A percentile compares a stretch with the other conserved stretches of the same genome.
phyloP scores from a whole-genome alignment of 2,329 filamentous ascomycete genomes.

The Pseudogymnoascus sp. region DNA sequence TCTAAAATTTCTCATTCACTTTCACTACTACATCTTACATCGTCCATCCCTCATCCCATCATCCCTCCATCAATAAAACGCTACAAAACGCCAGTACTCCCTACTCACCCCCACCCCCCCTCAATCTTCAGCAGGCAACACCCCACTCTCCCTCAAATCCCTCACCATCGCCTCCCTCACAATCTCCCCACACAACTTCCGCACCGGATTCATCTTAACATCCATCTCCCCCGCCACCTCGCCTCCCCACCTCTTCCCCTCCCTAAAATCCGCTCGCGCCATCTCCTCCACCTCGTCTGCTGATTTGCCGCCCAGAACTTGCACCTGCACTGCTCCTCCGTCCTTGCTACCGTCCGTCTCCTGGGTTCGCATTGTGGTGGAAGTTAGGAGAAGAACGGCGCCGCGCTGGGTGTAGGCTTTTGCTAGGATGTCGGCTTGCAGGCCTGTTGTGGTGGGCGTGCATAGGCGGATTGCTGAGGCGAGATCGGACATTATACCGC shows the following conservation, averaged over 20 bases:
- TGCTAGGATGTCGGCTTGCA: conserved; percentile 51
- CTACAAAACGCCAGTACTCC: background rate
- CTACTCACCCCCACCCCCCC: background rate
- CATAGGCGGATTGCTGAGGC: conserved; percentile 29
- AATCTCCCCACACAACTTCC: conserved; percentile 61
- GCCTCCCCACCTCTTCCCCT: conserved; percentile 56
- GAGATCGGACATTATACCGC: conserved; percentile 24
- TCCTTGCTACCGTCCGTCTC: background rate
- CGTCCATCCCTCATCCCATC: background rate
- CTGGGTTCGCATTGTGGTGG: conserved; percentile 34
- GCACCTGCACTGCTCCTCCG: background rate
- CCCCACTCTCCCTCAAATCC: conserved; percentile 41
- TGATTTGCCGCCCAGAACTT: conserved; percentile 32
- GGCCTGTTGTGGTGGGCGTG: conserved; percentile 46
- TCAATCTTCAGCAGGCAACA: background rate
- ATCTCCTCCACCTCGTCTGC: conserved; percentile 51
- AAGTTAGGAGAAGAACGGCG: conserved; percentile 51
- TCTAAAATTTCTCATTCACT: background rate
- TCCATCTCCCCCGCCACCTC: conserved; percentile 56
- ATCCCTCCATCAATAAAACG: background rate
- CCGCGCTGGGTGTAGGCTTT: conserved; percentile 65
- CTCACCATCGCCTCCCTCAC: conserved; percentile 62
- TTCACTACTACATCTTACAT: background rate
- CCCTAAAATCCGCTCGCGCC: conserved; percentile 53
- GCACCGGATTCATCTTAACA: conserved; percentile 57